Evolutionary conservation across 257 asterid genomes (phyloP), one percentile per base, ranked within the genome.

Genomic region (Solanum raphanifolium): DNA sequence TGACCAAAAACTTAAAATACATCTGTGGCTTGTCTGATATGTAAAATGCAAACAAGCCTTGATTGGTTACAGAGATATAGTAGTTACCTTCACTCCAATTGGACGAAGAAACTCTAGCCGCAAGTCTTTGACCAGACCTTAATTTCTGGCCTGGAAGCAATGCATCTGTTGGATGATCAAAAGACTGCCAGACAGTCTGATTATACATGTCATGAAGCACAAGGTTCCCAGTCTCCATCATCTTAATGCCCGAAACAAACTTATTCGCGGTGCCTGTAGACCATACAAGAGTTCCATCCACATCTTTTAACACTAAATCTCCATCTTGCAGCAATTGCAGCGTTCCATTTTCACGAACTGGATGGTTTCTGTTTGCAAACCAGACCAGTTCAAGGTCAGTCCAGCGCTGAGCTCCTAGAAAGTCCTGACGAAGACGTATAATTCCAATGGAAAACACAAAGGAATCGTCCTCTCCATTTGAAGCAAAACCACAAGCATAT

Each of bases 361-460:
- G 94, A 41, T 76, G 73, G 91, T 92, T 78, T 21, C 92, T 65
- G 66, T 91, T 93, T 82, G 95, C 93, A n/a, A 91, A 91, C 95
- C 94, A 92, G 13, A 92, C 93, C n/a, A 92, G 91, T 36, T 90
- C 93, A 4, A 93, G 94, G 87, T 82, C 69, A 82, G 86, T 29
- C 86, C 86, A 82, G 29, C 3, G 12, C 20, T 32, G 43, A 10
- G 41, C 18, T 48, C 71, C 86, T 20, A 4, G 69, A 48, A 0
- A 90, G 90, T 9, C 92, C 93, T 13, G 16, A 5, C 5, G 71
- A 20, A 21, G 91, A 93, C 87, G 92, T 85, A 93, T 91, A n/a
- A 90, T 86, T 76, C 89, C 90, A n/a, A 93, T 15, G 8, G 91
- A 93, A 58, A 93, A 90, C 39, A 92, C 88, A 66, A 90, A 92